Evolutionary conservation across 805 yeast species (phyloP).

Genomic region (Cyberlindnera subsufficiens): DNA sequence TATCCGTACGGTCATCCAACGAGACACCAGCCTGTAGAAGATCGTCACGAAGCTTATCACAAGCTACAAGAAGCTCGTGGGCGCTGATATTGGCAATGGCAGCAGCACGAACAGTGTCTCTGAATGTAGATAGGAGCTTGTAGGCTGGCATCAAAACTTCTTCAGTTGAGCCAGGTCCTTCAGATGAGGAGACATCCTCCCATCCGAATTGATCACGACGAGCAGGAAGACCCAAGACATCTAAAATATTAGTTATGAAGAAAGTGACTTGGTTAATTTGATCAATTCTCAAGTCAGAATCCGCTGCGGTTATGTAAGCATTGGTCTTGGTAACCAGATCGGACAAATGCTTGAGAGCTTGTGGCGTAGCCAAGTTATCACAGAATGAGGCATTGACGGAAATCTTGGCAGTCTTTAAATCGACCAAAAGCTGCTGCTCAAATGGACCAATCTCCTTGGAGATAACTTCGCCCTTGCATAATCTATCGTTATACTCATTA

Average conservation of each 20-base stretch:
- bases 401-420: slow-evolving; percentile 44
- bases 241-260: slow-evolving; percentile 67
- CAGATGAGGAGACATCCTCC: slow-evolving; percentile 38
- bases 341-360: slow-evolving; percentile 55
- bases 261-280: slow-evolving; percentile 56
- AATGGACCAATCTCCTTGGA: slow-evolving; percentile 52
- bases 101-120: slow-evolving; percentile 72
- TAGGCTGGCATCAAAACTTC: slow-evolving; percentile 77
- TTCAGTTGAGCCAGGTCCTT: slow-evolving; percentile 37
- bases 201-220: slow-evolving; percentile 77
- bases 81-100: slow-evolving; percentile 60
- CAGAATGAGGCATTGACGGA: slow-evolving; percentile 75
- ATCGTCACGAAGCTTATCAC: slow-evolving; percentile 71
- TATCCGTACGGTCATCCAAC: slow-evolving; percentile 80
- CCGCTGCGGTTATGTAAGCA: slow-evolving; percentile 58
- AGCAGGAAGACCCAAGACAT: slow-evolving; percentile 69
- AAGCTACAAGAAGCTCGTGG: slow-evolving; percentile 52
- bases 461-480: slow-evolving; percentile 42
- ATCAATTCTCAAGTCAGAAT: slow-evolving; percentile 52
- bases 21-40: slow-evolving; percentile 73
- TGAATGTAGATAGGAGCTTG: slow-evolving; percentile 67
- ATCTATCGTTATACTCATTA: slow-evolving; percentile 51
- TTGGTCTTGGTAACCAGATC: slow-evolving; percentile 71
- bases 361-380: slow-evolving; percentile 82
- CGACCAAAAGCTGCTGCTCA: slow-evolving; percentile 52